Conservation (phyloP, 1,139 yeast species). For the Saccharomyces pastorianus region DNA sequence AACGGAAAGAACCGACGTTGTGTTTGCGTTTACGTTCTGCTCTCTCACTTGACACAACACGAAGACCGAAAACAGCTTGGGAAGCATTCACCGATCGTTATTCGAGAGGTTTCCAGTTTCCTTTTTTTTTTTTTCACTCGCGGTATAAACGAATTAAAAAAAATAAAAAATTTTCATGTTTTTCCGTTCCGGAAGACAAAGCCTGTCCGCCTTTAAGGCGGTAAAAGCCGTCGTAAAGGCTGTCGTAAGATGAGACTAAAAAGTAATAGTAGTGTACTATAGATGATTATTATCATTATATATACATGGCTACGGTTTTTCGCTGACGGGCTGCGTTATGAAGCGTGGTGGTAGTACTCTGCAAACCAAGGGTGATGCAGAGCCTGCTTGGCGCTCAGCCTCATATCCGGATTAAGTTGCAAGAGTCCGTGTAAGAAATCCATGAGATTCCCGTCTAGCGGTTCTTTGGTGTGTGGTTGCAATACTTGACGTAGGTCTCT, state of each 20-base stretch:
- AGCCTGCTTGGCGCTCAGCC: conserved; percentile 88
- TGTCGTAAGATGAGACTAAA: neutral
- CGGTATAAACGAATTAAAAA: neutral
- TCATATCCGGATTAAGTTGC: conserved; percentile 86
- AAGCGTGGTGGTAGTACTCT: conserved; percentile 41
- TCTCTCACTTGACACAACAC: neutral
- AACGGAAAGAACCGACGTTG: neutral
- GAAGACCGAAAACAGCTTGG: neutral
- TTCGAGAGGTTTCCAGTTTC: neutral
- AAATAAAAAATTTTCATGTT: neutral
- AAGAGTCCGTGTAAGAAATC: conserved; percentile 69
- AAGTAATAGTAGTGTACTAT: neutral
- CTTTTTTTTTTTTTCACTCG: neutral
- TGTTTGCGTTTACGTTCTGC: neutral
- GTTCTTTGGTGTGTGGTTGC: conserved; percentile 41
- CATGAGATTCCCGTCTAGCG: conserved; percentile 70
- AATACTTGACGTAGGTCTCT: conserved; percentile 74
- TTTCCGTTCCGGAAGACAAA: neutral
- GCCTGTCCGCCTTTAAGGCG: neutral
- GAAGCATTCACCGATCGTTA: neutral
- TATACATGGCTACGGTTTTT: neutral
- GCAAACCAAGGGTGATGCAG: conserved; percentile 94
- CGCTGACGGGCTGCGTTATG: neutral
- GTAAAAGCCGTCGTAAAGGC: neutral
- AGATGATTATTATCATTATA: neutral